Evolutionary conservation across 169 alveolate species (phyloP).

Genomic region (Eimeria brunetti): DNA sequence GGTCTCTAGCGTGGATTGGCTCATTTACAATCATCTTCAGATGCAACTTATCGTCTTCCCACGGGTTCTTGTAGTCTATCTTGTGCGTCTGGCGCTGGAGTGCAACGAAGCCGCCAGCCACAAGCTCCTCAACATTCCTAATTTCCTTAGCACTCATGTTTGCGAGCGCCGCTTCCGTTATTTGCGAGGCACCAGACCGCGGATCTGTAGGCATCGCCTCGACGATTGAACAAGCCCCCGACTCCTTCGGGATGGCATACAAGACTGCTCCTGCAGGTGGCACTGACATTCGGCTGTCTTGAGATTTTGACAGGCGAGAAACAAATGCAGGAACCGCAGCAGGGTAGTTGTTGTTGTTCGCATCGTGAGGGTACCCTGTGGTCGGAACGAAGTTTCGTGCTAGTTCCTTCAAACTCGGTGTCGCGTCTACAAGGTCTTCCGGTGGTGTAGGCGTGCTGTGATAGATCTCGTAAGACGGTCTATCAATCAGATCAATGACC

Average conservation of each 20-base stretch:
- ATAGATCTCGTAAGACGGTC: constrained; percentile 46
- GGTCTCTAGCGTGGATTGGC: constrained; percentile 55
- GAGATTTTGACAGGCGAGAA: constrained; percentile 42
- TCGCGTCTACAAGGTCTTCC: constrained; percentile 56
- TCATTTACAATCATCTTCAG: constrained; percentile 51
- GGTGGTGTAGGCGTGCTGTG: constrained; percentile 57
- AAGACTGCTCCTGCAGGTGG: constrained; percentile 57
- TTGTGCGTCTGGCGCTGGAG: constrained; percentile 62
- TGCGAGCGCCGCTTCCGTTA: constrained; percentile 43
- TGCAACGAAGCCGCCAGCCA: constrained; percentile 67
- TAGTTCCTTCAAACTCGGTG: constrained; percentile 48
- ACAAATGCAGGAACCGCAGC: constrained; percentile 53
- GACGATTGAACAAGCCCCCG: constrained; percentile 10
- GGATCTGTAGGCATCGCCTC: constrained; percentile 67
- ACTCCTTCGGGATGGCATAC: constrained; percentile 49
- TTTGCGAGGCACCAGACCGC: constrained; percentile 48
- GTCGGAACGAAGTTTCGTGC: constrained; percentile 47
- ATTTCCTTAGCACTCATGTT: constrained; percentile 31
- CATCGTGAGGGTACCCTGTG: constrained; percentile 53
- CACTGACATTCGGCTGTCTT: constrained; percentile 57
- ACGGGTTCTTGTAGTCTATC: constrained; percentile 45
- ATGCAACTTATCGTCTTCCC: constrained; percentile 48
- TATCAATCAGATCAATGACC: not conserved
- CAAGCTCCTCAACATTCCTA: constrained; percentile 43
- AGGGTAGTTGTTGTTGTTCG: constrained; percentile 31